A percentile compares a stretch with the other conserved stretches of the same genome.
Conservation (phyloP, 805 yeast genomes). For the Ogataea populi-albae region DNA sequence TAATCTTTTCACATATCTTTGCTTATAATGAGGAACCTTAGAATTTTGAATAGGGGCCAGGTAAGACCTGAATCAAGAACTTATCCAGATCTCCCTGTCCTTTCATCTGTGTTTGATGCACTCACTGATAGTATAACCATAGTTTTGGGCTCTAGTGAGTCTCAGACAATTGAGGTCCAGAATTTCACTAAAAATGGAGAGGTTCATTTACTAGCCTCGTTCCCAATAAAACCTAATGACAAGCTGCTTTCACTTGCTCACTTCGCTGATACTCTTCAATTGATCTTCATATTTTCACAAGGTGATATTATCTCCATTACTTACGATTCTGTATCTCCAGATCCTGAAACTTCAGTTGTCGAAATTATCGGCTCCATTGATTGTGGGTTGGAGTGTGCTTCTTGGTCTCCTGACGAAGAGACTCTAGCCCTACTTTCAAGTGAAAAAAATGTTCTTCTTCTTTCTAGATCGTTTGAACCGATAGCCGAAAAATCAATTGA, state of each 20-base stretch:
- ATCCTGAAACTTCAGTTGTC: slow-evolving; percentile 53
- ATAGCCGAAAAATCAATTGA: slow-evolving; percentile 60
- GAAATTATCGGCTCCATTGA: slow-evolving; percentile 86
- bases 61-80: slow-evolving; percentile 52
- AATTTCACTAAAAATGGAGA: slow-evolving; percentile 66
- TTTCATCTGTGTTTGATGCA: slow-evolving; percentile 63
- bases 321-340: slow-evolving; percentile 46
- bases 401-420: slow-evolving; percentile 93
- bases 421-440: slow-evolving; percentile 65
- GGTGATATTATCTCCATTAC: slow-evolving; percentile 77
- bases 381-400: slow-evolving; percentile 64
- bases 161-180: slow-evolving; percentile 67
- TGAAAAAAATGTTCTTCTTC: slow-evolving; percentile 57
- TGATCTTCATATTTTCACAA: slow-evolving; percentile 61
- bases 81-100: slow-evolving; percentile 61
- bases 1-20: not conserved
- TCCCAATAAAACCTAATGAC: slow-evolving; percentile 45
- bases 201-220: slow-evolving; percentile 56
- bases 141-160: slow-evolving; percentile 53
- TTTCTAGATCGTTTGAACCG: slow-evolving; percentile 78
- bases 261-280: slow-evolving; percentile 64
- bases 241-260: slow-evolving; percentile 56
- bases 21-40: slow-evolving; percentile 31
- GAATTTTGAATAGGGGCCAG: slow-evolving; percentile 48
- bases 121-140: slow-evolving; percentile 70